Conservation (phyloP, 1,284 basidiomycete genomes). For the Chondrostereum purpureum region DNA sequence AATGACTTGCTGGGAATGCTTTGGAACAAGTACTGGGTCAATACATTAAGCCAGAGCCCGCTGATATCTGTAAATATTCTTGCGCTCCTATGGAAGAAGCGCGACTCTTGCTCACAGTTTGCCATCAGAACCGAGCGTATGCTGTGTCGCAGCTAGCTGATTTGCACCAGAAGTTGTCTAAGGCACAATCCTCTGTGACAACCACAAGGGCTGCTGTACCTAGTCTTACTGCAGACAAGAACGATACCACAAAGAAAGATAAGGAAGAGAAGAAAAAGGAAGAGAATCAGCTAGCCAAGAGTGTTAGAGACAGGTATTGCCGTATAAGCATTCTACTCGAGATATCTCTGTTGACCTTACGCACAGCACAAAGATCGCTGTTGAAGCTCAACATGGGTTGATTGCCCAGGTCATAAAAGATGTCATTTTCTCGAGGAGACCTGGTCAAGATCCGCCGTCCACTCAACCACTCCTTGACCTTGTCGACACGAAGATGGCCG, state of each 20-base stretch:
- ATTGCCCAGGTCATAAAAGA: conserved; percentile 88
- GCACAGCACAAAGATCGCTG: conserved; percentile 72
- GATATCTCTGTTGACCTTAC: conserved; percentile 4
- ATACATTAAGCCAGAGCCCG: conserved; percentile 87
- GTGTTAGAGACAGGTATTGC: conserved; percentile 75
- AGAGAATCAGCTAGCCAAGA: conserved; percentile 72
- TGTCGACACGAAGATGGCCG: conserved; percentile 30
- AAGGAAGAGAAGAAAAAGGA: conserved; percentile 75
- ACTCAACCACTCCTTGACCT: conserved; percentile 25
- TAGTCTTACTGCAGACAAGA: conserved; percentile 40
- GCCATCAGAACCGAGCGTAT: conserved; percentile 84
- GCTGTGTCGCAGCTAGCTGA: conserved; percentile 85
- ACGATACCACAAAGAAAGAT: conserved; percentile 36
- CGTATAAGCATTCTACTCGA: conserved; percentile 1
- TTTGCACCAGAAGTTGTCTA: conserved; percentile 80
- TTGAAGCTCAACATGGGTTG: conserved; percentile 87
- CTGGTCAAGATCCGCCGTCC: conserved; percentile 22
- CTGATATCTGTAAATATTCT: conserved; percentile 73
- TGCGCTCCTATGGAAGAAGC: conserved; percentile 28
- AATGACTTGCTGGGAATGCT: conserved; percentile 81
- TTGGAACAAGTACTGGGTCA: conserved; percentile 99
- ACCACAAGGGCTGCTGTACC: conserved; percentile 53
- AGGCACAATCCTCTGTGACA: conserved; percentile 48
- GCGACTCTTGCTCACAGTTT: not conserved
- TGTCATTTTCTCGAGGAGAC: conserved; percentile 70